Evolutionary conservation across 768 basidiomycete genomes (phyloP), one percentile per base, ranked within the genome.

Genomic region (Hygrocybe coccinea): DNA sequence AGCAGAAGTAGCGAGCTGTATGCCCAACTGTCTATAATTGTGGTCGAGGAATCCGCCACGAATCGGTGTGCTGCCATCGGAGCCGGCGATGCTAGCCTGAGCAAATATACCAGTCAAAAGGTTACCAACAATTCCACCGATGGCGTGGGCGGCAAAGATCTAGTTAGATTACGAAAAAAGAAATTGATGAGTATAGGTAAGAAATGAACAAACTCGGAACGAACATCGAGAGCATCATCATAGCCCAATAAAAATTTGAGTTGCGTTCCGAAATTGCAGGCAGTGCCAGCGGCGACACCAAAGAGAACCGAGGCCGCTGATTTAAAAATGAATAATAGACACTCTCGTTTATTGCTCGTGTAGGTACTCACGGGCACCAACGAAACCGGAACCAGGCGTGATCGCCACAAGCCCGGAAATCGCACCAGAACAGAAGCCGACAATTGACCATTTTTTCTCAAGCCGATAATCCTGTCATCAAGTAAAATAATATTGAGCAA

Each of bases 391-490:
- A 9, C 73, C 90, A n/a, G 89, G 90, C 0, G 89, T 91, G 56
- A 94, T 94, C 25, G 89, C 90, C 19, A 95, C 93, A 1, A 94
- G 82, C 41, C 93, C 95, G 7, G 87, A 77, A 56, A 97, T 91
- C 34, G 92, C 91, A 15, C 95, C 95, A 2, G 93, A 93, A 72
- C 95, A 98, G 74, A 95, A 97, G 6, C 95, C 93, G 57, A 97
- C 91, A 1, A 83, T 87, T 50, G 84, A 86, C 94, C 93, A 97
- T 68, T 97, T 97, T 69, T 81, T 81, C 71, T 97, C 95, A 47
- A 97, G 79, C 56, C 95, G 85, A 71, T 84, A 97, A 76, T 98
- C 95, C 80, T 86, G 45, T 0, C 17, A 33, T 38, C 10, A 29
- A 22, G 21, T 15, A 38, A 35, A 14, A 52, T 21, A 52, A 17